These are phyloP conservation scores for Podospora fimiseda DNA, from an alignment of 495 filamentous ascomycete genomes.

Conservation along the genomic window DNA sequence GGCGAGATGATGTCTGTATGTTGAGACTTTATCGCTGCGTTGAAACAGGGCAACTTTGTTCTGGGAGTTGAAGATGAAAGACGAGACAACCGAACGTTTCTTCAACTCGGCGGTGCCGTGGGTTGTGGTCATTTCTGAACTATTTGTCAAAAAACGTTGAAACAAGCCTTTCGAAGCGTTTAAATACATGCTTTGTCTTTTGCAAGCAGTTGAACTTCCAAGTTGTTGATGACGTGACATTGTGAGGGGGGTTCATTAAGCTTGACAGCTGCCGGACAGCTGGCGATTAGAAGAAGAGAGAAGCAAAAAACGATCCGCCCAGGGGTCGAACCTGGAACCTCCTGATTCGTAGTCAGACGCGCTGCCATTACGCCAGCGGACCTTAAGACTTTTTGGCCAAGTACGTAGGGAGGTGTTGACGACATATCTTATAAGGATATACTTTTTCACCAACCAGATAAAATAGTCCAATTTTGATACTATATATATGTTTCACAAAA, in stretches of 20 bases:
- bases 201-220: too few species aligned
- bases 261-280: not conserved
- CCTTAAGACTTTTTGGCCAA: too few species aligned
- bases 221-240: not conserved
- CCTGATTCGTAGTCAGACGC: not conserved
- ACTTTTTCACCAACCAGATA: too few species aligned
- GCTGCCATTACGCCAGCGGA: not conserved
- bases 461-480: too few species aligned
- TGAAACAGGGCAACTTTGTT: conserved; percentile 51
- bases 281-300: too few species aligned
- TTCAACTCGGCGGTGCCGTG: conserved; percentile 10
- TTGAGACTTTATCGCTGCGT: conserved; percentile 51
- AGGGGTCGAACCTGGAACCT: not conserved
- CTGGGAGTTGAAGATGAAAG: conserved; percentile 47
- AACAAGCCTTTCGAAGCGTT: too few species aligned
- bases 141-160: too few species aligned
- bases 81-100: conserved; percentile 48
- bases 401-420: too few species aligned
- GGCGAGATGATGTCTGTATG: conserved; percentile 52
- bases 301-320: not conserved
- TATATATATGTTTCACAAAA: too few species aligned
- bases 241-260: too few species aligned
- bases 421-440: too few species aligned
- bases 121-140: conserved; percentile 3
- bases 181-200: too few species aligned